Percentiles rank a stretch among this genome's conserved stretches.
Evolutionary conservation across 2,329 filamentous ascomycete genomes (phyloP).

Genomic region (Cordyceps pruinosa): DNA sequence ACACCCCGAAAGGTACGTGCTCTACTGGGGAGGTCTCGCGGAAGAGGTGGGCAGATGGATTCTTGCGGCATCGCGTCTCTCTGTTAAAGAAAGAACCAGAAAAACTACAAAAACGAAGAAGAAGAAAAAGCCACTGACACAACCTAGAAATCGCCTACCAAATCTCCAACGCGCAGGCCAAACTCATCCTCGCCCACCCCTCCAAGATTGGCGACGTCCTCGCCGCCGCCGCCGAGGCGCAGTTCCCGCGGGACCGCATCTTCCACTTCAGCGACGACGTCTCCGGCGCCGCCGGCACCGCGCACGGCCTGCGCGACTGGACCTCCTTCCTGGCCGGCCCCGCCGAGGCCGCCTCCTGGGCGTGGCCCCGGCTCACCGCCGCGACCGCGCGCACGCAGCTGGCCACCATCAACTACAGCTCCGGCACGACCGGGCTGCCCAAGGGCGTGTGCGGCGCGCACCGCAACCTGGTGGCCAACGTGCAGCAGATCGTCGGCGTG

Average conservation of each 20-base stretch:
- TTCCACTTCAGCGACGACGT: constrained; percentile 41
- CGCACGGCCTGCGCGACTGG: constrained; percentile 36
- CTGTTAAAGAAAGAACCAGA: too few species aligned
- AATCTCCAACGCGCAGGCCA: constrained; percentile 43
- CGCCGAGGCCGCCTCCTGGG: constrained; percentile 29
- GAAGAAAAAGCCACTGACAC: too few species aligned
- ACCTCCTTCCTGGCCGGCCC: constrained; percentile 29
- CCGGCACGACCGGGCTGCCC: constrained; percentile 44
- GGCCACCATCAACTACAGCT: constrained; percentile 44
- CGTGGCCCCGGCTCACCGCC: constrained; percentile 32
- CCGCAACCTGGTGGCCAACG: constrained; percentile 42
- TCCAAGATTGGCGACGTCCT: constrained; percentile 36
- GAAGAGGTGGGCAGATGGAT: not conserved
- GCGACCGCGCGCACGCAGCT: constrained; percentile 28
- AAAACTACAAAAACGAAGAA: too few species aligned
- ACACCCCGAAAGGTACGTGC: constrained; percentile 38
- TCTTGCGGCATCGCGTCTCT: too few species aligned
- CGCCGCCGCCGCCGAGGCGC: constrained; percentile 33
- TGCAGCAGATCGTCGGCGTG: constrained; percentile 42
- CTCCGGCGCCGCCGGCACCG: constrained; percentile 20
- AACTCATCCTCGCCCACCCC: constrained; percentile 43
- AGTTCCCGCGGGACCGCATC: constrained; percentile 35
- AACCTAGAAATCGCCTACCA: constrained; percentile 43
- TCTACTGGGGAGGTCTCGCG: not conserved
- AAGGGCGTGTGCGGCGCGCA: constrained; percentile 46